Percentiles rank a stretch among this genome's conserved stretches.
Evolutionary conservation across 805 yeast genomes (phyloP).

Genomic region (Scheffersomyces amazonensis): DNA sequence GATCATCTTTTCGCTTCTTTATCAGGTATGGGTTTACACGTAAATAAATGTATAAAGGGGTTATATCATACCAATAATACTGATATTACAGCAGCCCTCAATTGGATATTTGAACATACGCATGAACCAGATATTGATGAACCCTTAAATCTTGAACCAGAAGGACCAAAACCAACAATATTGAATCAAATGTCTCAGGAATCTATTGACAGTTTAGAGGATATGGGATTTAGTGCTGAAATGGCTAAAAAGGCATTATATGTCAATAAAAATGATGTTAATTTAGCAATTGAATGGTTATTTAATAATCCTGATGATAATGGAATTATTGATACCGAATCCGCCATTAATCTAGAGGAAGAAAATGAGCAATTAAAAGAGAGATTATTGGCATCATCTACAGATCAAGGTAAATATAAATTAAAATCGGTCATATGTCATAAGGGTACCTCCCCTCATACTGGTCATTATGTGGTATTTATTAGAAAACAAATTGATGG

Average conservation of each 20-base stretch:
- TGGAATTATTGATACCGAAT: constrained; percentile 44
- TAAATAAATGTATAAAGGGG: constrained; percentile 62
- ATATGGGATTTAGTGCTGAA: constrained; percentile 76
- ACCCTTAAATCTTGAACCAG: constrained; percentile 42
- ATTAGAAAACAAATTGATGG: constrained; percentile 43
- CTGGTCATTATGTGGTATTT: constrained; percentile 90
- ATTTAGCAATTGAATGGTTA: constrained; percentile 88
- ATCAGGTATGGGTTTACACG: constrained; percentile 84
- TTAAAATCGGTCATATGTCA: constrained; percentile 76
- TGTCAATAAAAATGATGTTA: constrained; percentile 57
- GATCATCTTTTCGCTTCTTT: constrained; percentile 52
- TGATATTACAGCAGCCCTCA: constrained; percentile 77
- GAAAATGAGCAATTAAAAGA: constrained; percentile 13
- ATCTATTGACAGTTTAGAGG: constrained; percentile 45
- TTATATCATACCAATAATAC: constrained; percentile 62
- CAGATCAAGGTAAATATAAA: constrained; percentile 35
- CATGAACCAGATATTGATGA: constrained; percentile 79
- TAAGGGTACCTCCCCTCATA: constrained; percentile 84
- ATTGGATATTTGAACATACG: constrained; percentile 87
- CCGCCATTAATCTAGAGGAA: constrained; percentile 25
- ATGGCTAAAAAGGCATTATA: constrained; percentile 73
- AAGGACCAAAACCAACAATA: constrained; percentile 15
- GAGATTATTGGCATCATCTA: neutral
- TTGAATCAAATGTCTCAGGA: constrained; percentile 25
- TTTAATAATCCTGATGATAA: constrained; percentile 78